Evolutionary conservation across 2,329 filamentous ascomycete genomes (phyloP), one percentile per base, ranked within the genome.

Genomic region (Penicillium hesseltinei): DNA sequence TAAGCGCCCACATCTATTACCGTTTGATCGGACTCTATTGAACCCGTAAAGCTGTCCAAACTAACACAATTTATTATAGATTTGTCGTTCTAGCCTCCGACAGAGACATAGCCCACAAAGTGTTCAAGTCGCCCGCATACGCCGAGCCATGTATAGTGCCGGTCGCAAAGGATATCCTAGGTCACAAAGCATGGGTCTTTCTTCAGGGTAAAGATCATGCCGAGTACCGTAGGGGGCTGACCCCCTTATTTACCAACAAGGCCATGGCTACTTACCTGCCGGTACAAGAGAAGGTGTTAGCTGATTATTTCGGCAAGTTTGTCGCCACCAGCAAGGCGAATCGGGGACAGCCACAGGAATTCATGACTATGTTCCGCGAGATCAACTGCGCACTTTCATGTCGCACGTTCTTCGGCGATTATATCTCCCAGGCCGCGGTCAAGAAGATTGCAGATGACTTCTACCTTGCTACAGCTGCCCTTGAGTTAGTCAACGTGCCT

Each of bases 401-500:
- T 78, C 88, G 91, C 60, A 94, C 91, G 10, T 96, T 96, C 73
- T 90, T 93, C 61, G 92, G 92, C 29, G 85, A 94, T 78, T 96
- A 96, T 78, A 91, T 95, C 72, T 87, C 89, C 17, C 88, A 94
- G 59, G 88, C 90, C 69, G 86, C 88, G 25, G 87, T 96, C 67
- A 92, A 92, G 82, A 90, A 89, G 79, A 93, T 96, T 60, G 88
- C 91, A 59, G 88, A 94, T 74, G 91, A 96, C 76, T 96, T 93
- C 79, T 96, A 93, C 76, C 85, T 92, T 56, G 92, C 94, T 69
- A 96, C 92, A 5, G 92, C 88, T 50, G 92, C 92, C 21, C 84
- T 96, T 61, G 92, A 96, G 75, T 84, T 96, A 23, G 92, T 96
- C 81, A 96, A 96, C 79, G 92, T 96, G 78, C 91, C 92, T 58